phyloP scores from a whole-genome alignment of 306 rosid species.

The Cucurbita maxima region DNA sequence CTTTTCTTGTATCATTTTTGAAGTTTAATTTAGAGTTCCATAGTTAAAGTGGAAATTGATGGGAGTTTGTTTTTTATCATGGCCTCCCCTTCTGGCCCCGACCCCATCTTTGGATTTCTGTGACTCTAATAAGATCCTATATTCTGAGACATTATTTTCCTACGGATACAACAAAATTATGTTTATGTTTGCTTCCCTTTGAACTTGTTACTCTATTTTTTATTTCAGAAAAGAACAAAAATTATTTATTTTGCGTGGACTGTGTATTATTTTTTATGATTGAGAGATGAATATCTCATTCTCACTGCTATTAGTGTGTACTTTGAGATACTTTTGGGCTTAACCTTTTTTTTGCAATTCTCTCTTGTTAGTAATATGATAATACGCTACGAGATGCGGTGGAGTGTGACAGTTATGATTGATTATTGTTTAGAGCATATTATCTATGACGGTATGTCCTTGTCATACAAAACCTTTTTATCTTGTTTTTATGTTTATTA shows the following conservation, averaged over 20 bases:
- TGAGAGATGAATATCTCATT: background rate
- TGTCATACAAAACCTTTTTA: too few species aligned
- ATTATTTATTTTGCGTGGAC: background rate
- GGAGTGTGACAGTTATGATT: too few species aligned
- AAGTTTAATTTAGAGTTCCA: background rate
- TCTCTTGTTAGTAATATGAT: too few species aligned
- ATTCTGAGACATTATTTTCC: slow-evolving; percentile 1
- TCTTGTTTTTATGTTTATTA: too few species aligned
- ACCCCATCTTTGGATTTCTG: background rate
- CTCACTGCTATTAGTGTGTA: too few species aligned
- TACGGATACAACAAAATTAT: background rate
- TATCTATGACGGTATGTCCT: too few species aligned
- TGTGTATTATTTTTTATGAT: background rate
- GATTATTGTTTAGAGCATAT: too few species aligned
- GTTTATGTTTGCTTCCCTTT: background rate
- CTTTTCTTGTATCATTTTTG: background rate
- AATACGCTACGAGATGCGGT: too few species aligned
- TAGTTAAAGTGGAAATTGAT: background rate
- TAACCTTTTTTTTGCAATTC: too few species aligned
- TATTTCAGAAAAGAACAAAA: background rate
- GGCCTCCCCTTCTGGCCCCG: background rate
- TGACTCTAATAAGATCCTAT: background rate
- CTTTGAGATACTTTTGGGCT: too few species aligned
- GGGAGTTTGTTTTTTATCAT: background rate
- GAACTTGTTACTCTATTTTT: background rate